Conservation (phyloP, 768 basidiomycete genomes). For the Mycena albidolilacea region DNA sequence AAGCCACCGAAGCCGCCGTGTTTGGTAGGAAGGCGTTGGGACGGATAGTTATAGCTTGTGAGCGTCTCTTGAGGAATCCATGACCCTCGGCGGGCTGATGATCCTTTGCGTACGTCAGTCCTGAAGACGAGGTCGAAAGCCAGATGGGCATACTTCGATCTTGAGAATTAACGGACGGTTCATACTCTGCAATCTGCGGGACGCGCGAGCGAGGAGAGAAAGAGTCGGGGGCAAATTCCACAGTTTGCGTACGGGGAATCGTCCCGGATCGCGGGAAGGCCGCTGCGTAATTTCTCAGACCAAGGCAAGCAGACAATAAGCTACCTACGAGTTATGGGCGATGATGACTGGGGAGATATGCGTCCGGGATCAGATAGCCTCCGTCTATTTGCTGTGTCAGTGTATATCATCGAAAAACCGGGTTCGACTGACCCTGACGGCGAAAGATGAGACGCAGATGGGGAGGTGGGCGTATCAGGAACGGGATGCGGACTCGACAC, state of each 20-base stretch:
- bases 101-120: slow-evolving; percentile 37
- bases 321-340: slow-evolving; percentile 52
- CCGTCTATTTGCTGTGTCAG: slow-evolving; percentile 42
- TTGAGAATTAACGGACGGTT: slow-evolving; percentile 30
- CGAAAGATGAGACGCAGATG: slow-evolving; percentile 28
- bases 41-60: slow-evolving; percentile 38
- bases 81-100: slow-evolving; percentile 38
- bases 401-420: neutral
- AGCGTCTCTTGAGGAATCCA: slow-evolving; percentile 42
- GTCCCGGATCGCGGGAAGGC: slow-evolving; percentile 57
- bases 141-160: slow-evolving; percentile 38
- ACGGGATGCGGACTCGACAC: slow-evolving; percentile 35
- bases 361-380: slow-evolving; percentile 57
- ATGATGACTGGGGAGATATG: slow-evolving; percentile 50
- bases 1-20: slow-evolving; percentile 79
- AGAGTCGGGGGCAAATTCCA: slow-evolving; percentile 65
- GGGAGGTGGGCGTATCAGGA: slow-evolving; percentile 19
- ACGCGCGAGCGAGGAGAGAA: slow-evolving; percentile 44
- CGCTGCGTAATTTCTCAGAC: slow-evolving; percentile 40
- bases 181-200: slow-evolving; percentile 37
- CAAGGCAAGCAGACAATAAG: neutral
- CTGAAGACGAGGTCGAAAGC: neutral
- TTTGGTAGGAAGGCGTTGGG: slow-evolving; percentile 47
- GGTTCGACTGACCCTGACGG: slow-evolving; percentile 23
- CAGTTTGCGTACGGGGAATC: slow-evolving; percentile 56